Conservation (phyloP, 192 early-diverging fungal species). For the Gryganskiella cystojenkinii region DNA sequence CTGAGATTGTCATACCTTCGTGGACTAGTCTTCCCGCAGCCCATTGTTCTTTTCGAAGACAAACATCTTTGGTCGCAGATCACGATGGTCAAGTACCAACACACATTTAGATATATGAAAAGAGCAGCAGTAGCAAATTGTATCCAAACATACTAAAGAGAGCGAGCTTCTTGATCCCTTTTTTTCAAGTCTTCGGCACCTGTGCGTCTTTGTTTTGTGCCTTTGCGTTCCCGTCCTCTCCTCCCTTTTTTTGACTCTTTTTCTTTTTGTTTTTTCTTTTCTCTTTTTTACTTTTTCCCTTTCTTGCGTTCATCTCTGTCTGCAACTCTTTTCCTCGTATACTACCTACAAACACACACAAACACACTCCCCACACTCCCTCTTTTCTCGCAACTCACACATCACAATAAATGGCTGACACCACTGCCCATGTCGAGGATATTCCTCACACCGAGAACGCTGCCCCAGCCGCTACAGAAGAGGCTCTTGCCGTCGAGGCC, state of each 20-base stretch:
- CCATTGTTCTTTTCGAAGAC: too few relatives aligned
- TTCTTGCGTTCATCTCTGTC: background rate
- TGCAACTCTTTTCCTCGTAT: conserved; percentile 1
- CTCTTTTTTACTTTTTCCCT: background rate
- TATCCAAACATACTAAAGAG: too few relatives aligned
- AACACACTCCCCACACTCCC: background rate
- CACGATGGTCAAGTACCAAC: too few relatives aligned
- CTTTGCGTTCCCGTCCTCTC: background rate
- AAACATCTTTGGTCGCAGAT: too few relatives aligned
- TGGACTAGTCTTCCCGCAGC: too few relatives aligned
- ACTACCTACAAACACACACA: background rate
- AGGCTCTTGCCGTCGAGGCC: background rate
- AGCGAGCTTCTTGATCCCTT: too few relatives aligned
- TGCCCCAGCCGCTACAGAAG: background rate
- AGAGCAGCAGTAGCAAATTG: too few relatives aligned
- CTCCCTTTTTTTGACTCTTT: background rate
- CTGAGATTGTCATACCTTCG: too few relatives aligned
- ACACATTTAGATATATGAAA: too few relatives aligned
- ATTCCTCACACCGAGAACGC: conserved; percentile 7
- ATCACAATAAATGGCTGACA: conserved; percentile 26
- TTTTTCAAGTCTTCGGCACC: too few relatives aligned
- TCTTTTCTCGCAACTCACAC: background rate
- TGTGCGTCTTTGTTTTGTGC: too few relatives aligned
- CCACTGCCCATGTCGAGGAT: background rate
- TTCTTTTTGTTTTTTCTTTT: background rate